These are phyloP conservation scores for Boletus eberwhitei DNA, from an alignment of 768 basidiomycete species.

Conservation along the genomic window DNA sequence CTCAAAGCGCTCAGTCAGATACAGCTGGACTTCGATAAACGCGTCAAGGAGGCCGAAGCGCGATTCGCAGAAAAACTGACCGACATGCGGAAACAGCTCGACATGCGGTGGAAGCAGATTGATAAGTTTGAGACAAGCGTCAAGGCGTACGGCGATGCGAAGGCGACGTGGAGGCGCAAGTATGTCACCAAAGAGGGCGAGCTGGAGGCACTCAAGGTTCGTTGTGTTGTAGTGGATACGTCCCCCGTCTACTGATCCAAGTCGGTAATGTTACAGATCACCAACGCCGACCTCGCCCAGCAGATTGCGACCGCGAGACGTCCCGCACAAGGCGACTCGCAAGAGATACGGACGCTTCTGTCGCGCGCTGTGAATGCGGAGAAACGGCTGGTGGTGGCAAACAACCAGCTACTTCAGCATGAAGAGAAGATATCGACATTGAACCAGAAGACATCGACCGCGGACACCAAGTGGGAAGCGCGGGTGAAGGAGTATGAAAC, in stretches of 20 bases:
- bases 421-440: slow-evolving; percentile 81
- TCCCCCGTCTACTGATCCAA: not conserved
- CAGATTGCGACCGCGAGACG: slow-evolving; percentile 66
- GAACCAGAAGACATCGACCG: slow-evolving; percentile 65
- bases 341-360: slow-evolving; percentile 66
- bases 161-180: slow-evolving; percentile 80
- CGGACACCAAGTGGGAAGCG: slow-evolving; percentile 91
- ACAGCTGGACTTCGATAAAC: slow-evolving; percentile 82
- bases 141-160: slow-evolving; percentile 78
- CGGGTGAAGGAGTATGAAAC: slow-evolving; percentile 92
- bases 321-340: slow-evolving; percentile 55
- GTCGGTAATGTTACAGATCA: slow-evolving; percentile 42
- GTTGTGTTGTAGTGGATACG: not conserved
- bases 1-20: slow-evolving; percentile 84
- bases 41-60: slow-evolving; percentile 73
- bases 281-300: slow-evolving; percentile 68
- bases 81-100: slow-evolving; percentile 83
- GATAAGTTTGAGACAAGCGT: slow-evolving; percentile 89
- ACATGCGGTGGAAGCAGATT: slow-evolving; percentile 85
- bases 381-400: slow-evolving; percentile 77
- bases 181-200: slow-evolving; percentile 85
- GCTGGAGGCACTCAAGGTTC: slow-evolving; percentile 79
- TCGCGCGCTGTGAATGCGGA: slow-evolving; percentile 83
- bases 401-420: slow-evolving; percentile 77
- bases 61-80: slow-evolving; percentile 69